Evolutionary conservation across 768 basidiomycete genomes (phyloP), one percentile per base, ranked within the genome.

Genomic region (Cubamyces lactineus): DNA sequence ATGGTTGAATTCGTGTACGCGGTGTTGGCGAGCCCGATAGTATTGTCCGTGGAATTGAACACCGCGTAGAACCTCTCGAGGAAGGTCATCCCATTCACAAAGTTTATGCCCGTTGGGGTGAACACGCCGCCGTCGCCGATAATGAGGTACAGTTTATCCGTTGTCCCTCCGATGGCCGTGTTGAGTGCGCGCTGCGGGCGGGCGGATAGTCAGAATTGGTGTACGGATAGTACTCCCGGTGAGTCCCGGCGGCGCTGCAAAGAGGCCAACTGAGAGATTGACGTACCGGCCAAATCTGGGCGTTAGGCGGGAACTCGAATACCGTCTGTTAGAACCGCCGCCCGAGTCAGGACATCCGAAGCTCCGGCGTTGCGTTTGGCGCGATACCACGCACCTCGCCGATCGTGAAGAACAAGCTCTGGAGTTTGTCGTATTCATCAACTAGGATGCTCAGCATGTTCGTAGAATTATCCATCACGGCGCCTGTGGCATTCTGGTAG

Each of bases 41-140:
- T 82, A 49, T 70, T 73, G 75, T 85, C 83, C 42, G 78, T 70
- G 48, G 86, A 85, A 68, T 89, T 86, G 68, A 75, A 88, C 40
- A 87, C 86, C 24, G 82, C 77, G 75, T 88, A 88, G 80, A 84
- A 88, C 16, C 87, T 84, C 73, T 84, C 79, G 26, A 86, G 75
- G 78, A 84, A 86, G 3, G 72, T 66, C 68, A 75, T 77, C 16
- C 85, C 83, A 71, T 84, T 79, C 70, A 86, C 77, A 63, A 86
- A 84, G 73, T 84, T 82, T 16, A 86, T 70, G 15, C 83, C 85
- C 62, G 76, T n/a, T 46, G 80, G 82, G 9, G 75, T 69, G 28
- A 66, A 63, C 1, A 72, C 64, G 34, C 83, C 84, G 41, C 80
- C 63, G 69, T 69, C 65, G n/a, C 53, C 57, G 51, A 79, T 73